A percentile compares a stretch with the other conserved stretches of the same genome.
These are phyloP conservation scores for Arthroderma uncinatum DNA, from an alignment of 2,329 filamentous ascomycete species.

Conservation along the genomic window DNA sequence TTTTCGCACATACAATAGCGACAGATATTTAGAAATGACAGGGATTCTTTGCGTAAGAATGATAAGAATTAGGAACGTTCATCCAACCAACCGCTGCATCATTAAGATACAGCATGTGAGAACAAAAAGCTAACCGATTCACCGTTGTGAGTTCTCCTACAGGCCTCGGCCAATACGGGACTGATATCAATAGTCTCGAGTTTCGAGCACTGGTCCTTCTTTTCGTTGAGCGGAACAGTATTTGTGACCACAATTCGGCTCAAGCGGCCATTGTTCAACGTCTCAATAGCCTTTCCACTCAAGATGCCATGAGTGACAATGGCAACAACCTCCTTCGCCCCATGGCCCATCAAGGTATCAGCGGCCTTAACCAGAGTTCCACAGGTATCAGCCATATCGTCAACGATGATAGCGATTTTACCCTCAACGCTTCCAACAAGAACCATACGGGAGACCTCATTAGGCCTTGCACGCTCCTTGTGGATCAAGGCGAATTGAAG, in stretches of 20 bases:
- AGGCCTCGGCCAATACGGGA: conserved; percentile 51
- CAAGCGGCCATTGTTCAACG: conserved; percentile 65
- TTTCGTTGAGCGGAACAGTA: conserved; percentile 70
- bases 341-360: conserved; percentile 74
- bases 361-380: conserved; percentile 82
- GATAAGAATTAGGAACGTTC: not conserved
- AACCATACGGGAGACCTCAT: conserved; percentile 86
- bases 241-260: conserved; percentile 81
- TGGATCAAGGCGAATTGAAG: conserved; percentile 89
- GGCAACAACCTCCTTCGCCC: conserved; percentile 77
- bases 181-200: conserved; percentile 88
- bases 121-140: conserved; percentile 43
- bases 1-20: too few species aligned
- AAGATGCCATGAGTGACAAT: conserved; percentile 93
- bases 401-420: conserved; percentile 89
- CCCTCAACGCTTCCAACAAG: conserved; percentile 89
- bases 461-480: conserved; percentile 85
- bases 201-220: conserved; percentile 65
- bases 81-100: not conserved
- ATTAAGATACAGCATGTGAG: conserved; percentile 36
- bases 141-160: conserved; percentile 41
- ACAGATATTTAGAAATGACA: not conserved
- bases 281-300: conserved; percentile 77
- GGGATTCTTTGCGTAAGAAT: not conserved
- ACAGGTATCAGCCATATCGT: conserved; percentile 97